Conservation (phyloP, 2,329 filamentous ascomycete genomes). For the Fusarium metavorans region DNA sequence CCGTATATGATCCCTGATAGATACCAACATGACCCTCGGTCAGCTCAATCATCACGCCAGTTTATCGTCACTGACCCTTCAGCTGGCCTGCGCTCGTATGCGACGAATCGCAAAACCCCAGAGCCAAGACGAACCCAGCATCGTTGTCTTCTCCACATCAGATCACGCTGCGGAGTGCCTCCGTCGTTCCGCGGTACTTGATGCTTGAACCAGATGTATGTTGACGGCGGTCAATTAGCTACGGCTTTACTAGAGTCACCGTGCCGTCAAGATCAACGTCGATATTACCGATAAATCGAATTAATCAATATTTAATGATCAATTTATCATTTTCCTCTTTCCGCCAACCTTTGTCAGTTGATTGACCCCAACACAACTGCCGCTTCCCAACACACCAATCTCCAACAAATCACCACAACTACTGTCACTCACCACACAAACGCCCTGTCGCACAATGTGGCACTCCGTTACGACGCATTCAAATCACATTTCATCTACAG, state of each 20-base stretch:
- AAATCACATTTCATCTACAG: conserved; percentile 32
- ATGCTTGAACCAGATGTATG: neutral
- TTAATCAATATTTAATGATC: conserved; percentile 1
- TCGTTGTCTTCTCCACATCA: neutral
- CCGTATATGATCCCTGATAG: neutral
- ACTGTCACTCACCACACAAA: conserved; percentile 16
- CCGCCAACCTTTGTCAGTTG: neutral
- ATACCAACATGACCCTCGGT: neutral
- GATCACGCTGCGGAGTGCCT: neutral
- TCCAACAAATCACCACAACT: conserved; percentile 14
- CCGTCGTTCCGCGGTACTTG: neutral
- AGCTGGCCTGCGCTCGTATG: neutral
- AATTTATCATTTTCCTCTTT: conserved; percentile 9
- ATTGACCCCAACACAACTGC: conserved; percentile 13
- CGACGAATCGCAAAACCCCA: neutral
- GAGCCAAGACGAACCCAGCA: neutral
- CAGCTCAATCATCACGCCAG: neutral
- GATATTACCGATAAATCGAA: neutral
- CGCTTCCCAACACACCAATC: conserved; percentile 7
- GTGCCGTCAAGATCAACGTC: neutral
- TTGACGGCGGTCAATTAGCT: neutral
- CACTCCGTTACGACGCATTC: conserved; percentile 29
- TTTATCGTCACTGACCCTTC: conserved; percentile 9
- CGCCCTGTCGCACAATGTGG: conserved; percentile 30
- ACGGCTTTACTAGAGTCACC: neutral